Evolutionary conservation across 1,139 yeast species (phyloP).

Genomic region (Kodamaea sp.): DNA sequence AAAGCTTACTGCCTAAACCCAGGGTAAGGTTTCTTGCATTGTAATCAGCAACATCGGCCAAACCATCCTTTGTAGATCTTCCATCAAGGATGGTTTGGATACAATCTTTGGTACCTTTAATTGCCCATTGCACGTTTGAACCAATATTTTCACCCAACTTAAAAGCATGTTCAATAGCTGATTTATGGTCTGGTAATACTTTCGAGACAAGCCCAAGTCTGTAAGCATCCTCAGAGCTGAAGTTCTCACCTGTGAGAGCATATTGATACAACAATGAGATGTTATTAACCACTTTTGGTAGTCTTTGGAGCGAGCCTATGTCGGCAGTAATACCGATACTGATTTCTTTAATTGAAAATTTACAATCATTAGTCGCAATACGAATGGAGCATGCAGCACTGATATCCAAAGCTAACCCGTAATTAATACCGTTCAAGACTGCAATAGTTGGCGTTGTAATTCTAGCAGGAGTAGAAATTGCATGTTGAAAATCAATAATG

Average conservation of each 20-base stretch:
- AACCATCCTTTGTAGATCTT: conserved; percentile 44
- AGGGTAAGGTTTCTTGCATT: conserved; percentile 44
- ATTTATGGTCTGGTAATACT: conserved; percentile 43
- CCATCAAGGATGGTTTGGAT: conserved; percentile 53
- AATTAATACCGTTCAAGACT: conserved; percentile 43
- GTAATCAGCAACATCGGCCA: conserved; percentile 50
- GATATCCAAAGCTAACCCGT: conserved; percentile 70
- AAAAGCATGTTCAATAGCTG: conserved; percentile 49
- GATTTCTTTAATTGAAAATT: conserved; percentile 64
- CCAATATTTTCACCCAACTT: conserved; percentile 52
- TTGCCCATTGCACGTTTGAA: conserved; percentile 52
- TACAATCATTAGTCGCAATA: conserved; percentile 50
- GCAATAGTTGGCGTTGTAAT: conserved; percentile 49
- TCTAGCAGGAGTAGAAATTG: conserved; percentile 47
- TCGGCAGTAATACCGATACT: conserved; percentile 77
- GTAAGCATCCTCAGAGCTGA: conserved; percentile 54
- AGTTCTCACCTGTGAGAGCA: conserved; percentile 60
- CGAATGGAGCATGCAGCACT: conserved; percentile 58
- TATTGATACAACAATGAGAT: conserved; percentile 58
- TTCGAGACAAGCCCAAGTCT: conserved; percentile 53
- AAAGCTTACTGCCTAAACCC: conserved; percentile 6
- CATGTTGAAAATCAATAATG: conserved; percentile 55
- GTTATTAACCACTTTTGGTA: conserved; percentile 55
- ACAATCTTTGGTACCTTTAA: conserved; percentile 61
- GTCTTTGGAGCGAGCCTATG: conserved; percentile 71